phyloP scores from a whole-genome alignment of 1,284 basidiomycete genomes.

The Fistulina hepatica region DNA sequence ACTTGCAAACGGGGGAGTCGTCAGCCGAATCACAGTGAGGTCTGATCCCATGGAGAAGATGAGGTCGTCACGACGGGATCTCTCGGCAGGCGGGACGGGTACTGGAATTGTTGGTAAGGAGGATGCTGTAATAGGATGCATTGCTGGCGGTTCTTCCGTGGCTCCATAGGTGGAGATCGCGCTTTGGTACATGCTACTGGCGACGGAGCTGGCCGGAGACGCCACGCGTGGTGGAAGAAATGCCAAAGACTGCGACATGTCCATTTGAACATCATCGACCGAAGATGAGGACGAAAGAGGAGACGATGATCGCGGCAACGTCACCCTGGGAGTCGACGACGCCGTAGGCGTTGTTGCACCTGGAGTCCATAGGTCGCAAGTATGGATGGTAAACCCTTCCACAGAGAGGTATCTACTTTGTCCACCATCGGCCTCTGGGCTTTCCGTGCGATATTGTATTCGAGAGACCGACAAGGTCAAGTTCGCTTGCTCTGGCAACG shows the following conservation, averaged over 20 bases:
- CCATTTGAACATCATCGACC: conserved; percentile 53
- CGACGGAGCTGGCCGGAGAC: conserved; percentile 36
- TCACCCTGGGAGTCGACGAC: conserved; percentile 8
- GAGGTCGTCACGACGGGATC: conserved; percentile 26
- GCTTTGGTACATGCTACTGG: conserved; percentile 64
- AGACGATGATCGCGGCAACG: conserved; percentile 27
- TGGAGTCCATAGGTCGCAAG: conserved; percentile 29
- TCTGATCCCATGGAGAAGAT: conserved; percentile 48
- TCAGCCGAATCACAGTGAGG: conserved; percentile 43
- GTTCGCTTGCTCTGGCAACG: conserved; percentile 51
- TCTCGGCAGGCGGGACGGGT: conserved; percentile 1
- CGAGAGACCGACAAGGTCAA: conserved; percentile 49
- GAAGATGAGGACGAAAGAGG: conserved; percentile 38
- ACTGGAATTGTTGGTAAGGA: not conserved
- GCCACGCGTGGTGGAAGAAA: conserved; percentile 36
- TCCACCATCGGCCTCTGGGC: conserved; percentile 10
- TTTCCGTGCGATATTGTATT: conserved; percentile 45
- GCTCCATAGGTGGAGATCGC: conserved; percentile 43
- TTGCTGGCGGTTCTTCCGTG: conserved; percentile 4
- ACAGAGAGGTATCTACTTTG: conserved; percentile 27
- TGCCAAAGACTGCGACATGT: conserved; percentile 69
- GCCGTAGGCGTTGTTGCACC: not conserved
- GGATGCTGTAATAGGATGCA: not conserved
- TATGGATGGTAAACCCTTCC: conserved; percentile 37
- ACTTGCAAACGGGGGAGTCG: conserved; percentile 28